Percentiles rank a stretch among this genome's conserved stretches.
These are phyloP conservation scores for Alternaria brassicicola DNA, from an alignment of 2,329 filamentous ascomycete species.

Conservation along the genomic window DNA sequence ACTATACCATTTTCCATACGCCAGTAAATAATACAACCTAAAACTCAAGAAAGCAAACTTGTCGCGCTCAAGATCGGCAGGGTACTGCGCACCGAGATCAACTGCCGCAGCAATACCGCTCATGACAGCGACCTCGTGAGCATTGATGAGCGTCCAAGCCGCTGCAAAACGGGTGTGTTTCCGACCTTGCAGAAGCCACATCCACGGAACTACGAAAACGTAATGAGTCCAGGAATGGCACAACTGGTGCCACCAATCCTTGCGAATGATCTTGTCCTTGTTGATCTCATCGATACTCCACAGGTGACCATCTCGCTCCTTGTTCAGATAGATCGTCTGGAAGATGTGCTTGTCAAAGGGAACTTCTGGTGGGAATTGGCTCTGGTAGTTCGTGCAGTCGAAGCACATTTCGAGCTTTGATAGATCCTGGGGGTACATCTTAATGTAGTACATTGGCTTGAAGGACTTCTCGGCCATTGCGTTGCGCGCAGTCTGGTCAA, in stretches of 20 bases:
- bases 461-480: conserved; percentile 59
- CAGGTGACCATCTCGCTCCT: conserved; percentile 58
- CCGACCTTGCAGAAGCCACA: conserved; percentile 74
- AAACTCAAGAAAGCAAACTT: conserved; percentile 66
- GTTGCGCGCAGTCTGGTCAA: conserved; percentile 52
- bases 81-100: conserved; percentile 69
- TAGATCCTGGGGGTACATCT: conserved; percentile 62
- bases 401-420: conserved; percentile 68
- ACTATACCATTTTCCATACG: conserved; percentile 67
- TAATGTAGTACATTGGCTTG: conserved; percentile 70
- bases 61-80: conserved; percentile 66
- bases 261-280: conserved; percentile 64
- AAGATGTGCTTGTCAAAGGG: conserved; percentile 69
- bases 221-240: conserved; percentile 70
- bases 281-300: conserved; percentile 68
- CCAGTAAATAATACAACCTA: conserved; percentile 65
- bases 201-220: conserved; percentile 68
- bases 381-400: conserved; percentile 77
- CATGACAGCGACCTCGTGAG: conserved; percentile 73
- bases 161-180: conserved; percentile 68
- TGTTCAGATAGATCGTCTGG: conserved; percentile 71
- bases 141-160: conserved; percentile 72
- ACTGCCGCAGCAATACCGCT: conserved; percentile 74
- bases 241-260: conserved; percentile 72
- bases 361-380: conserved; percentile 66